These are phyloP conservation scores for Nissolia schottii DNA, from an alignment of 306 rosid genomes.

Conservation along the genomic window DNA sequence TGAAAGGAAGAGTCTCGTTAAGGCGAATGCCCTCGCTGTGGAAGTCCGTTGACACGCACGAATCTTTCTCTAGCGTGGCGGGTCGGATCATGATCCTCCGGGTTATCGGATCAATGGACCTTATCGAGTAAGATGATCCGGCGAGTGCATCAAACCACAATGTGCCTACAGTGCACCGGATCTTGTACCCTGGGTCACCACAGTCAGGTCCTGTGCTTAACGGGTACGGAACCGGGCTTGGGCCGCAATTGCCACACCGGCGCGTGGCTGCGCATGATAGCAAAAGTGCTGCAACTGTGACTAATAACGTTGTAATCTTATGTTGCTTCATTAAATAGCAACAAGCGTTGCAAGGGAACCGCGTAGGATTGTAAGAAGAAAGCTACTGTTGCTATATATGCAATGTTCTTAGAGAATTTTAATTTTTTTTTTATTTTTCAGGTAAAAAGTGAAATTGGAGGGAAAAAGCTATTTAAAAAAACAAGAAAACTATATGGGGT, in stretches of 20 bases:
- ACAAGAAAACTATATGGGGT: not conserved
- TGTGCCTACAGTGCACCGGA: conserved; percentile 32
- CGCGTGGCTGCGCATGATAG: conserved; percentile 3
- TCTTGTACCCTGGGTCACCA: conserved; percentile 36
- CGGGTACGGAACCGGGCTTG: conserved; percentile 40
- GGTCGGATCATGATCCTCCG: conserved; percentile 26
- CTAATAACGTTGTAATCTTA: conserved; percentile 3
- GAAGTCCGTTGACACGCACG: conserved; percentile 35
- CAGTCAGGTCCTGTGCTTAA: conserved; percentile 42
- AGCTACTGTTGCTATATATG: conserved; percentile 13
- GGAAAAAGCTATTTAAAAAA: not conserved
- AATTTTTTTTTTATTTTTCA: not conserved
- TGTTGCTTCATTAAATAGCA: conserved; percentile 27
- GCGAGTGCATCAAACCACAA: conserved; percentile 37
- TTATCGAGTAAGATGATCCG: conserved; percentile 34
- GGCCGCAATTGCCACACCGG: conserved; percentile 34
- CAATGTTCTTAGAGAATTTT: not conserved
- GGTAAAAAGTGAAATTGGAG: not conserved
- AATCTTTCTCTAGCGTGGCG: not conserved
- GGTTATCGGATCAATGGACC: conserved; percentile 11
- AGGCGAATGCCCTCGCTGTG: conserved; percentile 35
- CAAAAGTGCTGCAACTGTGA: not conserved
- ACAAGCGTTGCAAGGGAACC: not conserved
- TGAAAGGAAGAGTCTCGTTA: conserved; percentile 29
- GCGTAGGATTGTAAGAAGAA: not conserved